Base-by-base conservation (phyloP, 345 rosid species). In the Ricinus communis region DNA sequence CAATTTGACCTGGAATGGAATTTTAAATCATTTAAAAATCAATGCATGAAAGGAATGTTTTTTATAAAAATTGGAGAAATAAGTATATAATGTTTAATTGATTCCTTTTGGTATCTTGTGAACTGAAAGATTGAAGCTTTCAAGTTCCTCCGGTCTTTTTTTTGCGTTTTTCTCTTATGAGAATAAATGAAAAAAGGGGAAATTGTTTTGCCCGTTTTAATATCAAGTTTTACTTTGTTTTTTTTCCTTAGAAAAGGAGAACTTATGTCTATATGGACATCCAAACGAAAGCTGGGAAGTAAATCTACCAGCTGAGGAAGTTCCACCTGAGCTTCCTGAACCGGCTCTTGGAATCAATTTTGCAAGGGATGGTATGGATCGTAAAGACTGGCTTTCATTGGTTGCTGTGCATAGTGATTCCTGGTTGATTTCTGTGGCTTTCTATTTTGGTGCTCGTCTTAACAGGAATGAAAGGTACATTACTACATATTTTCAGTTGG, bases 341-440 rank as follows among this genome's bases (percentile, higher is more conserved):
- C 98, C 98, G 1, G 98, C 98, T 0, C 87, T 90, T 61, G 99
- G 99, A 38, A 95, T 95, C 76, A 95, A 91, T 83, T 95, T 90
- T 66, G 96, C 97, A 0, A 86, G 99, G 82, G 99, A 95, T 83
- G 97, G 99, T 24, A 95, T 90, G 98, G 87, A 88, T 79, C 84
- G 94, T 62, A 93, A 93, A 79, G 98, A 93, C 73, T 93, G 97
- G 98, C 86, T 95, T 41, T 90, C 98, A 12, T 74, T 95, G 47
- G 91, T 95, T 65, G 97, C 99, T 6, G 97, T 95, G 49, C 99
- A 95, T 67, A 90, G 97, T 73, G 99, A 95, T 76, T 92, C 94
- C 10, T 95, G 99, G 99, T 80, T 95, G 90, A 90, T 95, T 80
- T 93, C 98, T 69, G 97, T 95, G 72, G 87, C 98, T 63, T 95